Base-by-base conservation (phyloP, 1,139 yeast species). In the Sporopachydermia cereana region DNA sequence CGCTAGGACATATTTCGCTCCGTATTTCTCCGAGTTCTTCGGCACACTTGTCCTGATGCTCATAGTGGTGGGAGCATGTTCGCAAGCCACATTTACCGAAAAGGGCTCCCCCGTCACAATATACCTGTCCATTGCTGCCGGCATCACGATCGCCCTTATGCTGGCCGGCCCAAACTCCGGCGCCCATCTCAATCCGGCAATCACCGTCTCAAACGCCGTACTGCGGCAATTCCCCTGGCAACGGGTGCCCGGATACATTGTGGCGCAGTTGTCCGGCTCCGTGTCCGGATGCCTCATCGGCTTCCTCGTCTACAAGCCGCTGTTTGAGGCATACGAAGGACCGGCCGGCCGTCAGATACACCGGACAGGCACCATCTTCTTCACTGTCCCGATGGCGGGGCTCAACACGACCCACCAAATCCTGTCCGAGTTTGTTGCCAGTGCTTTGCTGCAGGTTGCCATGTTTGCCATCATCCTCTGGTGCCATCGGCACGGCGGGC, bases 21-120 rank as follows among this genome's bases (percentile, higher is more conserved):
- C 20, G 12, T 34, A 34, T 34, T 44, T 64, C 31, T 76, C 77
- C 21, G 77, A 72, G 55, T 71, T 69, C 52, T 53, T 70, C 42
- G 76, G 76, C n/a, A 67, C 73, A 2, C 52, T 69, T 57, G 55
- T 70, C 9, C 54, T 72, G 53, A 61, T 70, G 22, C 50, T 66
- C 46, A 60, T 66, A 43, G 76, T 76, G 51, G 69, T 65, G 49
- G 73, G 74, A 43, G 71, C 66, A 34, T 69, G 66, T 44, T 69
- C 72, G 24, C 76, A 72, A 55, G 64, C 59, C 39, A 58, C 55
- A 36, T 48, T 64, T 12, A 64, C 72, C 25, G 48, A 53, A 3
- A 62, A 63, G 27, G 76, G 76, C 53, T 59, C 62, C 42, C 67
- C 63, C 47, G 67, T 64, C 43, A 62, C 67, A 21, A 59, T 71